Conservation (phyloP, 805 yeast genomes). For the Sugiyamaella floridensis region DNA sequence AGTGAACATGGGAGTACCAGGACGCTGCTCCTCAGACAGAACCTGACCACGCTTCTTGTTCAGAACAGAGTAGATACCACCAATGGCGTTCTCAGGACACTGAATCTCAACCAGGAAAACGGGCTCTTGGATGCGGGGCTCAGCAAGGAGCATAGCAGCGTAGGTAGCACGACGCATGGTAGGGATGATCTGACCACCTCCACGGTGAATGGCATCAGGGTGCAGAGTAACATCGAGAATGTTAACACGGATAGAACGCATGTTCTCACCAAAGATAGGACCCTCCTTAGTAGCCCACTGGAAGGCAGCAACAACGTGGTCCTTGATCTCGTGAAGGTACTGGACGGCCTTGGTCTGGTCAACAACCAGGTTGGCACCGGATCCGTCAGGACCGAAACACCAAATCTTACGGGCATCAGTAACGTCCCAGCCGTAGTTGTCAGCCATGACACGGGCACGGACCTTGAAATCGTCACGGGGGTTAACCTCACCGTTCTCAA, state of each 20-base stretch:
- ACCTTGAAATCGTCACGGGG: conserved; percentile 98
- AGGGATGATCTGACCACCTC: conserved; percentile 99
- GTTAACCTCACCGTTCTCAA: conserved; percentile 84
- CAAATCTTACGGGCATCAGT: conserved; percentile 99
- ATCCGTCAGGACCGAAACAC: conserved; percentile 99
- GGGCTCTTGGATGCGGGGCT: conserved; percentile 99
- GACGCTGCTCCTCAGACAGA: conserved; percentile 98
- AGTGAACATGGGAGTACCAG: conserved; percentile 99
- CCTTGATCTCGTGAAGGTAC: conserved; percentile 98
- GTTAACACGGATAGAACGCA: conserved; percentile 96
- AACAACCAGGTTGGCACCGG: conserved; percentile 96
- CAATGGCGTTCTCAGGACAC: conserved; percentile 98
- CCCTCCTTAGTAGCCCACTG: conserved; percentile 99
- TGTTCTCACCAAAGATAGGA: conserved; percentile 93
- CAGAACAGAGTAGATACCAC: conserved; percentile 99
- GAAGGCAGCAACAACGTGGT: conserved; percentile 99
- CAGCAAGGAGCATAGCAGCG: conserved; percentile 96
- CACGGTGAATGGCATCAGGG: conserved; percentile 99
- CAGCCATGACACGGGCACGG: conserved; percentile 98
- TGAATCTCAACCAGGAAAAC: conserved; percentile 98
- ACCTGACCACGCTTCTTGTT: conserved; percentile 99
- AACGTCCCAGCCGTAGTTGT: conserved; percentile 99
- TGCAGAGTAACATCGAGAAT: conserved; percentile 98
- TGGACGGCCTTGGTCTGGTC: conserved; percentile 99
- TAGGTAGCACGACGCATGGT: conserved; percentile 99